These are phyloP conservation scores for Monosporascus sp. DNA, from an alignment of 2,329 filamentous ascomycete genomes.

Conservation along the genomic window DNA sequence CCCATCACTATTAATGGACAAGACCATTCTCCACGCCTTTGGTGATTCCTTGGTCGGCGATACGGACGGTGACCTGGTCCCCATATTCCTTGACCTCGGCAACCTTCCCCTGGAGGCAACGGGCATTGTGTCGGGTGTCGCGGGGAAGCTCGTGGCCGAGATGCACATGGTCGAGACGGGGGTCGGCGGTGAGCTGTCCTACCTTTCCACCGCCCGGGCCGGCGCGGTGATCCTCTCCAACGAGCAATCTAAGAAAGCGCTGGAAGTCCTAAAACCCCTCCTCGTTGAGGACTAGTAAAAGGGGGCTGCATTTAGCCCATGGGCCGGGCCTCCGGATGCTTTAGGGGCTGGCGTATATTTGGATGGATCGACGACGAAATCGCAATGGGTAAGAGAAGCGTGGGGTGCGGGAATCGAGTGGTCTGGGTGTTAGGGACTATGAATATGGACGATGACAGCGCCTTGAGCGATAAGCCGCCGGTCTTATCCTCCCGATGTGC, in stretches of 20 bases:
- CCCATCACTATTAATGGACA: slow-evolving; percentile 69
- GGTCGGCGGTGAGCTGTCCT: slow-evolving; percentile 71
- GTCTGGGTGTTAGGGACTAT: no score
- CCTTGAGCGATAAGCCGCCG: no score
- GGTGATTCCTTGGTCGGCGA: slow-evolving; percentile 72
- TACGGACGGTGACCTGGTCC: slow-evolving; percentile 67
- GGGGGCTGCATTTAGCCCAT: background rate
- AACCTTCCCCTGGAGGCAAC: slow-evolving; percentile 81
- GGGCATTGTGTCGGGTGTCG: slow-evolving; percentile 92
- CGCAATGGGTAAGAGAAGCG: no score
- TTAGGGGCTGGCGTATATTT: no score
- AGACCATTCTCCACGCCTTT: slow-evolving; percentile 59
- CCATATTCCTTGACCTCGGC: slow-evolving; percentile 82
- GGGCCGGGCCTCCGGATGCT: no score
- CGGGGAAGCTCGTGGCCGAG: slow-evolving; percentile 73
- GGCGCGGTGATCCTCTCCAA: slow-evolving; percentile 83
- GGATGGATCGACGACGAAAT: no score
- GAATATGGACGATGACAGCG: no score
- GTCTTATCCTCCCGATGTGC: no score
- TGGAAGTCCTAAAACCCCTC: slow-evolving; percentile 61
- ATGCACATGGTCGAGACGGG: slow-evolving; percentile 45
- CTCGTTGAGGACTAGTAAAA: slow-evolving; percentile 31
- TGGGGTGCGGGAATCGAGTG: no score
- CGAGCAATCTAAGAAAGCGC: slow-evolving; percentile 66
- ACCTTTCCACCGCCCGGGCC: slow-evolving; percentile 81